Evolutionary conservation across 2,329 filamentous ascomycete genomes (phyloP).

Genomic region (Purpureocillium lavendulum): DNA sequence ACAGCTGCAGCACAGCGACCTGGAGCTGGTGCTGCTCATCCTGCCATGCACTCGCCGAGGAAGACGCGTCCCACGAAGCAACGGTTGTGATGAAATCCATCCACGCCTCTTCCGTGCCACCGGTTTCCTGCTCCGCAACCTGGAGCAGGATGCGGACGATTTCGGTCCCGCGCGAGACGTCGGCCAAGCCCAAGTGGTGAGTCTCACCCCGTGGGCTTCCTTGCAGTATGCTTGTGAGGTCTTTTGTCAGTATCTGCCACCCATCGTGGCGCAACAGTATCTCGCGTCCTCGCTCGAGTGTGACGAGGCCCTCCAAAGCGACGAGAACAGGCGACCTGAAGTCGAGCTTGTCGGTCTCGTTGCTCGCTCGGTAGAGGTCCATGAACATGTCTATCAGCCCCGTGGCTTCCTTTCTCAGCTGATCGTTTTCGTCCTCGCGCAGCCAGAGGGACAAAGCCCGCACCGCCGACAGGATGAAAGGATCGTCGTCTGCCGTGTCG

Average conservation of each 20-base stretch:
- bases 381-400: slow-evolving; percentile 57
- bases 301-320: slow-evolving; percentile 50
- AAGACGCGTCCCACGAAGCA: slow-evolving; percentile 37
- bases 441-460: slow-evolving; percentile 56
- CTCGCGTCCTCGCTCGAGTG: slow-evolving; percentile 36
- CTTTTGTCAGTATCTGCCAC: slow-evolving; percentile 43
- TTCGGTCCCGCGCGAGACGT: no score
- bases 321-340: slow-evolving; percentile 50
- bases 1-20: slow-evolving; percentile 47
- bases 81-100: slow-evolving; percentile 44
- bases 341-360: slow-evolving; percentile 29
- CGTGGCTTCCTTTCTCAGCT: slow-evolving; percentile 45
- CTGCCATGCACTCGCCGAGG: slow-evolving; percentile 12
- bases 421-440: slow-evolving; percentile 58
- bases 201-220: slow-evolving; percentile 27
- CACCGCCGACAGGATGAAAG: slow-evolving; percentile 50
- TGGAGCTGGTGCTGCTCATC: slow-evolving; percentile 40
- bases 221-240: slow-evolving; percentile 38
- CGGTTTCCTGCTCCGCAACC: slow-evolving; percentile 37
- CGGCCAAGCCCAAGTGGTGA: no score
- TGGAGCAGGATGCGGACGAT: slow-evolving; percentile 47
- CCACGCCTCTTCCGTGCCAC: slow-evolving; percentile 44
- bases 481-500: slow-evolving; percentile 41
- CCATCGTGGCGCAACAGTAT: slow-evolving; percentile 42
- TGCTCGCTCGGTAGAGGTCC: slow-evolving; percentile 45